Evolutionary conservation across 2,329 filamentous ascomycete species (phyloP).

Genomic region (Neopestalotiopsis sp.): DNA sequence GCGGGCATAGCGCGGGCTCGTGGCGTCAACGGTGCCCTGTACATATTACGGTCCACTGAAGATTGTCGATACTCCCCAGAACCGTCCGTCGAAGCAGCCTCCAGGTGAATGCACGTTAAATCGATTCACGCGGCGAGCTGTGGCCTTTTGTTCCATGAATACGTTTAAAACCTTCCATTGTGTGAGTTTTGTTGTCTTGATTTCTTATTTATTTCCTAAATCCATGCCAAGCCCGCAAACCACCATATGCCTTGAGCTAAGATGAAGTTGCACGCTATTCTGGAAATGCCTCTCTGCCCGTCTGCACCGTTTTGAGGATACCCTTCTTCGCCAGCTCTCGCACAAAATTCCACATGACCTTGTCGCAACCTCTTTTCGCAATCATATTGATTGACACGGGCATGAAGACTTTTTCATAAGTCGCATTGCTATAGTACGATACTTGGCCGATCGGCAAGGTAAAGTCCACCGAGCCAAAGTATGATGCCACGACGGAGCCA

Average conservation of each 20-base stretch:
- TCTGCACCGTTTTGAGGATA: conserved; percentile 41
- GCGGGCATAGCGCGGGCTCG: too few relatives aligned
- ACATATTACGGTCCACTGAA: too few relatives aligned
- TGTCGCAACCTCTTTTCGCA: conserved; percentile 48
- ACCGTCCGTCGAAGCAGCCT: conserved; percentile 13
- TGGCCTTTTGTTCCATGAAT: too few relatives aligned
- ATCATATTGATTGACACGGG: conserved; percentile 48
- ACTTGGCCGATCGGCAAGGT: conserved; percentile 49
- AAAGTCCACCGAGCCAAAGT: conserved; percentile 42
- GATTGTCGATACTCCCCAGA: conserved; percentile 21
- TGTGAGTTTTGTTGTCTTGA: too few relatives aligned
- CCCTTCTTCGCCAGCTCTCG: conserved; percentile 44
- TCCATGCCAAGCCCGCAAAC: too few relatives aligned
- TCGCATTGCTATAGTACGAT: conserved; percentile 42
- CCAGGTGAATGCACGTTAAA: too few relatives aligned
- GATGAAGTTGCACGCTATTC: too few relatives aligned
- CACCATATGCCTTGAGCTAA: too few relatives aligned
- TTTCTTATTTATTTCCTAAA: too few relatives aligned
- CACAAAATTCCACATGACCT: conserved; percentile 45
- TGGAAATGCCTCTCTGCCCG: conserved; percentile 27
- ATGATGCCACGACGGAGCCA: conserved; percentile 40
- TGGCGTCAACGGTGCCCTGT: too few relatives aligned
- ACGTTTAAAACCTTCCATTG: too few relatives aligned
- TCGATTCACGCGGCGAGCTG: too few relatives aligned
- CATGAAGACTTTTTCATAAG: conserved; percentile 43